Base-by-base conservation (phyloP, 1,284 basidiomycete genomes). In the Puccinia novopanici region DNA sequence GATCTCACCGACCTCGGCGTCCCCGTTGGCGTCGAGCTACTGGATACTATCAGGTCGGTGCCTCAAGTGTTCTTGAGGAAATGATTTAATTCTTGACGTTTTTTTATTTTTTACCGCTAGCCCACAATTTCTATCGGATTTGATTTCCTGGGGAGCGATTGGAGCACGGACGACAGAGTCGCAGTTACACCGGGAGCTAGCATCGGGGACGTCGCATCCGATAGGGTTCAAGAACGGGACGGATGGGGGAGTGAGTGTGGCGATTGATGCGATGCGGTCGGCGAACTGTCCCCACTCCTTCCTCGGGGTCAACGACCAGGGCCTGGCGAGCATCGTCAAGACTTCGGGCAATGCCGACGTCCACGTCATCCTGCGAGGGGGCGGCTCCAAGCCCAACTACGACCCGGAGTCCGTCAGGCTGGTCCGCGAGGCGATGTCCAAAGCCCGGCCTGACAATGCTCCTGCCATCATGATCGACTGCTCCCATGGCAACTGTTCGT, bases 91-190 rank as follows among this genome's bases (percentile, higher is more conserved):
- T n/a, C n/a, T n/a, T 87, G 72, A 93, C 93, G 84, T 92, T 92
- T 19, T n/a, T n/a, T n/a, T n/a, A n/a, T 85, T 87, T 71, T 83
- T 87, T 72, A 93, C 93, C 84, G 92, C 3, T n/a, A 90, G 90
- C 42, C 94, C 95, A 2, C 95, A 98, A 86, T 99, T 94, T 88
- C 96, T 94, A 17, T 94, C 95, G 30, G 96, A 99, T 87, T 88
- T 98, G 40, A 93, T 98, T 75, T 91, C 92, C 1, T 99, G 96
- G 96, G 96, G 96, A 75, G 96, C 96, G 3, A 98, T 99, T 83
- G 96, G 96, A 65, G 97, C 97, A 0, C 90, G 96, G 76, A 99
- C 95, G 6, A 98, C 96, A 12, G 96, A 99, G 86, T 95, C 93
- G 2, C 96, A 99, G 86, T 90, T 97, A 13, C 94, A 96, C 85